A percentile compares a stretch with the other conserved stretches of the same genome.
These are phyloP conservation scores for Trichothecium roseum DNA, from an alignment of 2,329 filamentous ascomycete genomes.

Conservation along the genomic window DNA sequence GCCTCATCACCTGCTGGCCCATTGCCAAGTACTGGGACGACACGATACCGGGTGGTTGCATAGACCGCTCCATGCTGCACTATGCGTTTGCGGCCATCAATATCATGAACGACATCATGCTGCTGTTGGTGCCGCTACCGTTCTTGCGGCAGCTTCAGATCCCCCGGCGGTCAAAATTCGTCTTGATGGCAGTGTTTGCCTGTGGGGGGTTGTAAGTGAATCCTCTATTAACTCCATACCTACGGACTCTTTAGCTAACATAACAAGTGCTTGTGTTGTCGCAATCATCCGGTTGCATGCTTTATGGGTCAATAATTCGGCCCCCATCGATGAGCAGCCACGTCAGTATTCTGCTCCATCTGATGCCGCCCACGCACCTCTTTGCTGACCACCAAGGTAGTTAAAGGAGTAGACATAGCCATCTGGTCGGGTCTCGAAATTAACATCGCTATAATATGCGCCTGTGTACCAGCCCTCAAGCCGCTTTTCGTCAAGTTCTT, in stretches of 20 bases:
- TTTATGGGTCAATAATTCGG: slow-evolving; percentile 9
- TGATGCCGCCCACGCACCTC: too few relatives aligned
- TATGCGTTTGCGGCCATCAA: slow-evolving; percentile 20
- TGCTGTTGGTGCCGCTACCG: slow-evolving; percentile 17
- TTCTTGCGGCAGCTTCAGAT: slow-evolving; percentile 25
- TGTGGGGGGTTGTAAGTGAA: slow-evolving; percentile 23
- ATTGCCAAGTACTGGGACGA: slow-evolving; percentile 16
- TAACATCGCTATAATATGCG: slow-evolving; percentile 22
- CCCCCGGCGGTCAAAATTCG: slow-evolving; percentile 26
- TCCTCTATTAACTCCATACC: too few relatives aligned
- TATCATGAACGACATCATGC: slow-evolving; percentile 18
- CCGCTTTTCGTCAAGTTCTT: slow-evolving; percentile 16
- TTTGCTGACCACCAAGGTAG: too few relatives aligned
- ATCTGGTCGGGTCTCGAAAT: slow-evolving; percentile 21
- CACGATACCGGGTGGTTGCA: slow-evolving; percentile 11
- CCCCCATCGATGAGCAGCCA: slow-evolving; percentile 4
- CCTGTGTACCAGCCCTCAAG: slow-evolving; percentile 21
- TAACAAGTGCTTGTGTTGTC: slow-evolving; percentile 13
- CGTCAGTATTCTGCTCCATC: too few relatives aligned
- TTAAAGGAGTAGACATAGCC: slow-evolving; percentile 11
- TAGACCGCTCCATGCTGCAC: slow-evolving; percentile 12
- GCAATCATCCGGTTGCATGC: slow-evolving; percentile 13
- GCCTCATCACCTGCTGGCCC: slow-evolving; percentile 15
- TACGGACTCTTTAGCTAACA: too few relatives aligned
- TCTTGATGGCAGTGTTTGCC: slow-evolving; percentile 27